Evolutionary conservation across 78 protist genomes (phyloP), one percentile per base, ranked within the genome.

Genomic region (Dictyostelium intermedium): DNA sequence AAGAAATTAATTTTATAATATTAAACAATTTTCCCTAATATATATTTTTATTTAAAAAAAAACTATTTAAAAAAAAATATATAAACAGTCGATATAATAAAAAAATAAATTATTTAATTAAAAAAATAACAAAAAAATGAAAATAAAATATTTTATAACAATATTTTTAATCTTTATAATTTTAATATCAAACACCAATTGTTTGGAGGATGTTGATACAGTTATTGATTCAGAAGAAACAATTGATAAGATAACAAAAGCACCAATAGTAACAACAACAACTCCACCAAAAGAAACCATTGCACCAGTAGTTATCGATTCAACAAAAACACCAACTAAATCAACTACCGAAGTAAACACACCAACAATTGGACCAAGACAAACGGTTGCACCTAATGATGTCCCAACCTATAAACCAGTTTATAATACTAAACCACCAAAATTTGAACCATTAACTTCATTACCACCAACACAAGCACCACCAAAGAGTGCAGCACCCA

Each of bases 321-420:
- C 74, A 11, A 10, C 32, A 7, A 27, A 11, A 66, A 34, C 37
- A 72, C 79, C 79, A 72, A 72, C 79, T 5, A 34, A 72, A 72
- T 56, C 66, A 56, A 18, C 79, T 1, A 34, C 79, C 13, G 79
- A 72, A 35, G 20, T 20, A 77, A 77, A 18, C 2, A 5, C 32
- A 20, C 50, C 50, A 77, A 18, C 66, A 1, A 18, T 56, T 20
- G 66, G 66, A 56, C 34, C 47, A 23, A 35, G 27, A 41, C 63
- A 77, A 41, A 77, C 50, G 7, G 63, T 41, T 41, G 82, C 50
- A 41, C 60, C 82, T 41, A 77, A 77, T 41, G 82, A 41, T 41
- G 60, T 41, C 0, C 63, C 60, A 77, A 77, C 82, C 7, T 41
- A 32, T 41, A 77, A 77, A 41, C 50, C 82, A 23, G 9, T 4